Conservation (phyloP, 768 basidiomycete species). For the Dendrothele bispora region DNA sequence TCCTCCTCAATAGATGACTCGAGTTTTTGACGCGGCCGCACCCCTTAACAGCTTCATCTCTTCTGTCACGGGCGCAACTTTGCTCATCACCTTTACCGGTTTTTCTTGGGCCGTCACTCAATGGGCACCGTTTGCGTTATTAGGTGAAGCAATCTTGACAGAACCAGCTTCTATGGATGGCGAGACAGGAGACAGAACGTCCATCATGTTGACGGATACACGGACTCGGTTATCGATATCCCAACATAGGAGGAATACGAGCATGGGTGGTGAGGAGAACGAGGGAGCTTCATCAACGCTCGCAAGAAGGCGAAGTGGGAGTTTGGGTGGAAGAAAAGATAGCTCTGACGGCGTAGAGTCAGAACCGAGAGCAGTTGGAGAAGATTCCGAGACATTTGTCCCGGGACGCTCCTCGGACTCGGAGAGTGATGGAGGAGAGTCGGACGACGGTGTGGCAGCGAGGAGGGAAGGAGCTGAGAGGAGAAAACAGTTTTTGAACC, state of each 20-base stretch:
- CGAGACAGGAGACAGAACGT: constrained; percentile 28
- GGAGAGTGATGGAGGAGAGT: constrained; percentile 7
- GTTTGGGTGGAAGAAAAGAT: background rate
- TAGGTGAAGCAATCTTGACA: constrained; percentile 83
- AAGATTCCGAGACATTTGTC: background rate
- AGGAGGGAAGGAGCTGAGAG: constrained; percentile 22
- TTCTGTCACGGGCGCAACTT: constrained; percentile 67
- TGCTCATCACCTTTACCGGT: constrained; percentile 77
- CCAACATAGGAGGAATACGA: background rate
- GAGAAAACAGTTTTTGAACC: constrained; percentile 21
- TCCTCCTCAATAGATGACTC: background rate
- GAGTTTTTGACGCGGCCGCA: background rate
- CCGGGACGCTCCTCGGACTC: background rate
- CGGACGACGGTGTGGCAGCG: constrained; percentile 2
- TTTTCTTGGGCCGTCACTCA: constrained; percentile 92
- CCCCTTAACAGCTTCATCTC: constrained; percentile 58
- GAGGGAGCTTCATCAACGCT: too few relatives aligned
- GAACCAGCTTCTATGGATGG: constrained; percentile 40
- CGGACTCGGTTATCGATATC: constrained; percentile 27
- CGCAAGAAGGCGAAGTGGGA: background rate
- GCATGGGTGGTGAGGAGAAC: too few relatives aligned
- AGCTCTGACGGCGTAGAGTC: background rate
- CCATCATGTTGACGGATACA: constrained; percentile 47
- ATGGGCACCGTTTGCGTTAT: constrained; percentile 92
- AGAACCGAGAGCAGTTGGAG: background rate